Base-by-base conservation (phyloP, 2,329 filamentous ascomycete genomes). In the Colletotrichum spinosum region DNA sequence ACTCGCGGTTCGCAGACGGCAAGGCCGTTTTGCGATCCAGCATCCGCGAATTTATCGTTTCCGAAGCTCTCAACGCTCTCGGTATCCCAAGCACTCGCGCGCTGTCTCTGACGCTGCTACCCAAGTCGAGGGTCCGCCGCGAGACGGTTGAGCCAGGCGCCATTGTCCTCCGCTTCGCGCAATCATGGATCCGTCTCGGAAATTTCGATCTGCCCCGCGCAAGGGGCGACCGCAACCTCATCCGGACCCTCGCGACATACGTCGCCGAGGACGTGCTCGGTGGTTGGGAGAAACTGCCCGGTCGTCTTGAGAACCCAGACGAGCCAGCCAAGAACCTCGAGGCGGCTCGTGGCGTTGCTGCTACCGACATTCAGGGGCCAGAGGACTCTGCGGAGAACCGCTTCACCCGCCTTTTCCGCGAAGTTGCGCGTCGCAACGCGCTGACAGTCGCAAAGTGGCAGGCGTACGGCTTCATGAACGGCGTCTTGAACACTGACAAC, bases 381-480 rank as follows among this genome's bases (percentile, higher is more conserved):
- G 78, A 85, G 2, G 88, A 89, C 2, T 79, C 86, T 4, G 87
- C 90, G 64, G 91, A 97, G 74, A 99, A 99, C 75, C 87, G 95
- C 38, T 99, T 96, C 76, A 84, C 91, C 0, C 86, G 94, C 13
- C 81, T 99, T 1, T 99, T 97, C 77, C 90, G 96, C 41, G 94
- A 97, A 73, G 90, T 99, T 60, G 89, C 90, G 4, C 88, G 93
- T 46, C 88, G 92, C 38, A 99, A 97, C 74, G 96, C 96, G 1
- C 84, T 86, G 64, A 97, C 92, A 0, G 94, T 98, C 2, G 96
- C 96, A 10, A 87, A 91, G 70, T 98, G 96, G 95, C 97, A 99
- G 80, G 94, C 93, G 0, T 98, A 98, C 73, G 96, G 93, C n/a
- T 99, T 99, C 80, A 98, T 97, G 86, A 99, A 99, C 73, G 96